Base-by-base conservation (phyloP, 1,284 basidiomycete species). In the Malassezia obtusa region DNA sequence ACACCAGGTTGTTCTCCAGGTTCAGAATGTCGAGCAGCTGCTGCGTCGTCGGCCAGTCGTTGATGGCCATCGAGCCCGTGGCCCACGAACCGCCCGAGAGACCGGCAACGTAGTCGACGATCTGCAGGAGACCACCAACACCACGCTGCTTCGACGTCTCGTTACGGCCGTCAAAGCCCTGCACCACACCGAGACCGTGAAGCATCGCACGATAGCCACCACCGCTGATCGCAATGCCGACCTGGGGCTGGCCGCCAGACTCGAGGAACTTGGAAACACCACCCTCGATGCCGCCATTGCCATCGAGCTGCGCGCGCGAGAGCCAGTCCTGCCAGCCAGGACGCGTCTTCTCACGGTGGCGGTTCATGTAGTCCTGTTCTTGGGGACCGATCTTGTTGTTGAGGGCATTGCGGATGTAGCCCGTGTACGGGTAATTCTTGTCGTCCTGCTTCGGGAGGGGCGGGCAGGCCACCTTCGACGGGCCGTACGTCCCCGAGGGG, bases 191-290 rank as follows among this genome's bases (percentile, higher is more conserved):
- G 1, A 61, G 28, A 19, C 67, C 71, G 52, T 63, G 55, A 3
- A 77, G 68, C 77, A 78, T 78, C 10, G 77, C 77, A 17, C 78
- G 62, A 52, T 78, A 76, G 4, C 78, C 78, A 26, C 78, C 78
- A 31, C 78, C 78, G 10, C 74, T 75, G 14, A 78, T 58, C 1
- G 77, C 76, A 37, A 77, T 65, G 25, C 75, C 76, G 19, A 78
- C 62, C 2, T 60, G 56, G 0, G 78, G 78, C 10, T 63, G 54
- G 30, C 47, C 47, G 6, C 44, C n/a, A 8, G 48, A 45, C 6
- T 45, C 46, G 2, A 69, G 64, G 55, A 61, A 73, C 37, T 68
- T 61, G 30, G 49, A 33, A 8, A 62, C 55, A 25, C 67, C 68
- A 12, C 68, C 68, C 2, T 60, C 60, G 4, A 68, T 37, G 4